Evolutionary conservation across 495 filamentous ascomycete species (phyloP), one percentile per base, ranked within the genome.

Genomic region (Cetradonia linearis): DNA sequence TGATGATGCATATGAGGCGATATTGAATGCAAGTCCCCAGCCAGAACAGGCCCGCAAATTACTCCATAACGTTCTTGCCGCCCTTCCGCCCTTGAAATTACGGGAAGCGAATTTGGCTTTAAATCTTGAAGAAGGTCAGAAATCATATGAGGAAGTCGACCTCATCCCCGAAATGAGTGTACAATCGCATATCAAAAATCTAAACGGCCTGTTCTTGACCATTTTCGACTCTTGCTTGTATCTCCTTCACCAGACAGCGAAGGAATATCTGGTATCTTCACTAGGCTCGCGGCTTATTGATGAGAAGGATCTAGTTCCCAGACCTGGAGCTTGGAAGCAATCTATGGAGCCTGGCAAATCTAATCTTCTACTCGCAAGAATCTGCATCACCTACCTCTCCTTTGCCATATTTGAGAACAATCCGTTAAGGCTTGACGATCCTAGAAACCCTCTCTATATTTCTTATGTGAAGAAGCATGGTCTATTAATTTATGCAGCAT

Each of bases 141-240:
- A 54, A 55, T 66, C 65, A 14, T 50, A 60, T 38, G 55, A 60
- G 47, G 66, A 73, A n/a, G 66, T 74, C 20, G 38, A 65, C 14
- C 54, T 71, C 10, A 31, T 68, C 1, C 20, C 56, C 59, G 37
- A 63, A 30, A 37, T 42, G 11, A 13, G 27, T 6, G 55, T 72
- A 2, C 56, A 60, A 20, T 48, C 44, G 18, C 62, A 60, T 23
- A 60, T 79, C 2, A 71, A 70, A 38, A 58, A 62, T 20, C 31
- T 74, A 16, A 77, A 73, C 53, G 70, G 74, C 3, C 67, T 72
- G 13, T 75, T 79, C 48, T 62, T 79, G 4, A 67, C 67, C 25
- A 63, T 75, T 1, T 67, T 70, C n/a, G 66, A 73, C 49, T 69
- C 66, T 8, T 68, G 65, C 28, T 62, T 77, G 20, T 74, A 72